Base-by-base conservation (phyloP, 140 eudicot species). In the Cichorium intybus region DNA sequence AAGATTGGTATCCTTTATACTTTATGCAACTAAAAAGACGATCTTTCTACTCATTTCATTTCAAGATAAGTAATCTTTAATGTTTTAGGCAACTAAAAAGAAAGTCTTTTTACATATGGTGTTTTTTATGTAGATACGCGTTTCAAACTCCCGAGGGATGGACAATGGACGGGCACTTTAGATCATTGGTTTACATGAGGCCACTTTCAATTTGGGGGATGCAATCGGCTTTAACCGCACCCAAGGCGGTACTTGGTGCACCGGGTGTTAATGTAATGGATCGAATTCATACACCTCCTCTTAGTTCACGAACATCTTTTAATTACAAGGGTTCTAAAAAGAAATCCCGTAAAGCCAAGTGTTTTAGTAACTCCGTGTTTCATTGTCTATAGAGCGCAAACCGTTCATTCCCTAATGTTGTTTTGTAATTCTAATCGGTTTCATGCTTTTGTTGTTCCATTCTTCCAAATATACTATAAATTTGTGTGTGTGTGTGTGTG, bases 141-240 rank as follows among this genome's bases (percentile, higher is more conserved):
- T 92, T 92, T 73, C 99, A 92, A 55, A 92, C 97, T 7, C 99
- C 99, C 1, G 99, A 92, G 67, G 99, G 81, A 3, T 92, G 99
- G 99, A 79, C 99, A 9, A 83, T 69, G 41, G 97, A 83, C 46
- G 99, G 99, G 6, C 90, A 90, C 63, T 92, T 79, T 37, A 80
- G 99, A 50, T 92, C 99, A 21, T 83, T 92, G 23, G 77, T 88
- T 71, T 92, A 92, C 75, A 92, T 92, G 99, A 88, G 99, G 83
- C 99, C 99, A 4, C 87, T 92, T 20, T 68, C 99, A 4, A 92
- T 92, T 55, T 92, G 99, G 99, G 95, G 82, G 3, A 88, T 92
- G 96, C 99, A 92, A 56, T 70, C 83, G 77, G 99, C 99, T 27
- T 41, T 92, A 50, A 56, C 79, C 0, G 46, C 66, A 47, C 81